These are phyloP conservation scores for Rhizoclosmatium sp. DNA, from an alignment of 192 early-diverging fungal species.

Conservation along the genomic window DNA sequence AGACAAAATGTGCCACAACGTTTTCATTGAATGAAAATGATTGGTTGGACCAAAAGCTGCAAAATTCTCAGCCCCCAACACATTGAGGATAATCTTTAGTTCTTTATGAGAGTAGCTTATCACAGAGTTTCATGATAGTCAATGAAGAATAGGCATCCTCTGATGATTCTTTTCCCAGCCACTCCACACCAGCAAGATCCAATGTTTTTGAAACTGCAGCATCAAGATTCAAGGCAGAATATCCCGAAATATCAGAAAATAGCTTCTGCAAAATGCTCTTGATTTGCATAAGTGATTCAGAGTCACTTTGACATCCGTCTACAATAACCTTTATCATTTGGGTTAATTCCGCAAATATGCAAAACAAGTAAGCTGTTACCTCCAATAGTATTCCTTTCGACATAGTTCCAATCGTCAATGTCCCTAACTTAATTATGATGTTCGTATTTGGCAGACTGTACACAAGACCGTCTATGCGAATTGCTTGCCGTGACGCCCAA, in stretches of 20 bases:
- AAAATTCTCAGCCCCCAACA: no score
- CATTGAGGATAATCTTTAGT: neutral
- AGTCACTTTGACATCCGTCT: neutral
- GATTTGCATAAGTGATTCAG: neutral
- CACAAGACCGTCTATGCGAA: slow-evolving; percentile 13
- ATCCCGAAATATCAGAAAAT: slow-evolving; percentile 19
- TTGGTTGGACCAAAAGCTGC: no score
- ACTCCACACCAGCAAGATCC: neutral
- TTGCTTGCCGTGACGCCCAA: slow-evolving; percentile 23
- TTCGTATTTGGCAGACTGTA: slow-evolving; percentile 12
- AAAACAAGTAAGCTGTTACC: neutral
- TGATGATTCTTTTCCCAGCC: slow-evolving; percentile 9
- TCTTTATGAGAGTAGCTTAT: neutral
- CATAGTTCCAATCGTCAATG: slow-evolving; percentile 24
- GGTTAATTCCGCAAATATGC: neutral
- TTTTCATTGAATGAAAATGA: no score
- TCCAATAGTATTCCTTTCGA: slow-evolving; percentile 27
- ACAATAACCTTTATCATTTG: neutral
- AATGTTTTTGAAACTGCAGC: neutral
- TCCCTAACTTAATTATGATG: slow-evolving; percentile 12
- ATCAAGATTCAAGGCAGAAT: neutral
- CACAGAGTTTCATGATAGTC: neutral
- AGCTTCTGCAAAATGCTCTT: neutral
- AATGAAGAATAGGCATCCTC: slow-evolving; percentile 2
- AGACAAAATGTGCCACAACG: no score